phyloP scores from a whole-genome alignment of 140 eudicot genomes.

The Oenanthe javanica region DNA sequence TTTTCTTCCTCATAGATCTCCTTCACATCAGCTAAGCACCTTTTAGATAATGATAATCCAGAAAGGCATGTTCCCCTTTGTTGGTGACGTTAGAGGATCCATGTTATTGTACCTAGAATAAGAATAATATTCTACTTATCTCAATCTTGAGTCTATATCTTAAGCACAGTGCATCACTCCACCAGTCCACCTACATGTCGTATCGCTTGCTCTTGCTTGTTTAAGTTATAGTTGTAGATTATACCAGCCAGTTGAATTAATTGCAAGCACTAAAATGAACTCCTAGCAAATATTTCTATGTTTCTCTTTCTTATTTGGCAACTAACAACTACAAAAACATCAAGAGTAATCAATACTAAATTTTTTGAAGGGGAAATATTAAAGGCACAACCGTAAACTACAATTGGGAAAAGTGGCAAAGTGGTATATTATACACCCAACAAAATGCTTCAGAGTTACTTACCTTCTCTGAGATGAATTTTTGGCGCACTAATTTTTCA shows the following conservation, averaged over 20 bases:
- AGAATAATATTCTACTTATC: background rate
- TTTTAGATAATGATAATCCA: background rate
- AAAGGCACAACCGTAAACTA: background rate
- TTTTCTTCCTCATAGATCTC: background rate
- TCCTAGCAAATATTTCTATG: no score
- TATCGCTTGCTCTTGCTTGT: background rate
- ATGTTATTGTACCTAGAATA: background rate
- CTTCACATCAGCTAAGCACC: background rate
- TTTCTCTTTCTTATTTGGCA: background rate
- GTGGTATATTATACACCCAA: background rate
- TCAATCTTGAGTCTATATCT: background rate
- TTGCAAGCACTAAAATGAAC: background rate
- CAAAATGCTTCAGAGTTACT: constrained; percentile 19
- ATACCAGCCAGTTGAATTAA: background rate
- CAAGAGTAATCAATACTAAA: background rate
- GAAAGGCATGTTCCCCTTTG: background rate
- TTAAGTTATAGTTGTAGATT: background rate
- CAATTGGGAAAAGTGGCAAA: background rate
- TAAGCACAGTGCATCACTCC: background rate
- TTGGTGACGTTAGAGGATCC: background rate
- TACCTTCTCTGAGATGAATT: constrained; percentile 48
- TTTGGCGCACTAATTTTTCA: constrained; percentile 60
- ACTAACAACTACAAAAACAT: background rate
- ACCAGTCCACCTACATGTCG: no score
- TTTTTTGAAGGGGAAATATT: background rate